phyloP scores from a whole-genome alignment of 2,329 filamentous ascomycete species.

The Cercospora zeina region DNA sequence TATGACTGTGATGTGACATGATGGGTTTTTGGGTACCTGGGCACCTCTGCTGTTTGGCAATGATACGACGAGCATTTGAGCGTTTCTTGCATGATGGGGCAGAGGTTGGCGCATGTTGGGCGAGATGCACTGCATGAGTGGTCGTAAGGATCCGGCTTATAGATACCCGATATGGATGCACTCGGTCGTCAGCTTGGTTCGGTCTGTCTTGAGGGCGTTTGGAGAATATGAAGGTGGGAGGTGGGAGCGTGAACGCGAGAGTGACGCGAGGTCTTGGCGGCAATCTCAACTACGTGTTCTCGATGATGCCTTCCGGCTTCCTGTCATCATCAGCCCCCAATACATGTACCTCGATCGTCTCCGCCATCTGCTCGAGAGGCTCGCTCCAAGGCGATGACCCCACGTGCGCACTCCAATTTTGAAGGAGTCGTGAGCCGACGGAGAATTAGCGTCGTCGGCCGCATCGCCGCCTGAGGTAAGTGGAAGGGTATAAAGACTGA shows the following conservation, averaged over 20 bases:
- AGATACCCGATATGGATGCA: neutral
- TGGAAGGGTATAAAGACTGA: neutral
- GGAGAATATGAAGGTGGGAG: neutral
- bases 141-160: neutral
- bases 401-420: neutral
- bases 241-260: conserved; percentile 5
- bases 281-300: neutral
- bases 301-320: neutral
- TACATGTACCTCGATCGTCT: neutral
- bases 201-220: neutral
- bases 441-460: neutral
- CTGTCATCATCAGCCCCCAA: neutral
- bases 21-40: neutral
- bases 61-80: conserved; percentile 8
- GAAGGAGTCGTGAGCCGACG: neutral
- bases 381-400: neutral
- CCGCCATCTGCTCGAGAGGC: neutral
- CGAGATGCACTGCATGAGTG: neutral
- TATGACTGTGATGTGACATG: conserved; percentile 4
- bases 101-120: neutral
- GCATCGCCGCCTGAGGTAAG: neutral
- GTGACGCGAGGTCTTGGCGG: conserved; percentile 12
- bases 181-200: neutral
- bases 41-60: neutral
- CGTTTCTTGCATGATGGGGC: conserved; percentile 3